phyloP scores from a whole-genome alignment of 176 grass and related monocot genomes.

The Eremochloa ophiuroides region DNA sequence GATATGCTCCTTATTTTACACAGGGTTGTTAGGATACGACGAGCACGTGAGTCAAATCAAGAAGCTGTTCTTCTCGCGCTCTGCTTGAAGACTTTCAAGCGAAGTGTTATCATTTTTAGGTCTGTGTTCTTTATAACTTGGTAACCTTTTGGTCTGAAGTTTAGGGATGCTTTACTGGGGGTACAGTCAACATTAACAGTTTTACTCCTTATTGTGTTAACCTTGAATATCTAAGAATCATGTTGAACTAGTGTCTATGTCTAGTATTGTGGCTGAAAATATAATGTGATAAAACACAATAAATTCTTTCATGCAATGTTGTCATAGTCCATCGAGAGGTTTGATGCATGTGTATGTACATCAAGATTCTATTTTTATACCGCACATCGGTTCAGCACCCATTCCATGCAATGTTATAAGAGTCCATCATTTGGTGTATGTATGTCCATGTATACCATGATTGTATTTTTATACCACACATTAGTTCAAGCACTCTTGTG shows the following conservation, averaged over 20 bases:
- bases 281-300: not conserved
- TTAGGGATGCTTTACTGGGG: not conserved
- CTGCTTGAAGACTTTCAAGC: slow-evolving; percentile 89
- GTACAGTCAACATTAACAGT: not conserved
- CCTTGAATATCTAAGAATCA: not conserved
- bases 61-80: slow-evolving; percentile 96
- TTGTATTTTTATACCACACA: not conserved
- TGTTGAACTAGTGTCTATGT: not conserved
- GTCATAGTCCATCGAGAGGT: not conserved
- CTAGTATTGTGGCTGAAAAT: not conserved
- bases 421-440: not conserved
- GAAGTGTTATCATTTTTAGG: slow-evolving; percentile 97
- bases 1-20: slow-evolving; percentile 18
- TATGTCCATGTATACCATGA: not conserved
- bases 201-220: not conserved
- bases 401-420: not conserved
- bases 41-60: slow-evolving; percentile 75
- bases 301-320: not conserved
- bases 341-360: not conserved
- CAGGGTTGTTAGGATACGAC: slow-evolving; percentile 85
- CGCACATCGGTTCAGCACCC: not conserved
- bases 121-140: slow-evolving; percentile 29
- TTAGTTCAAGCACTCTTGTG: too few species aligned
- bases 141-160: not conserved
- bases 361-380: not conserved